A percentile compares a stretch with the other conserved stretches of the same genome.
These are phyloP conservation scores for Aspergillus olivimuriae DNA, from an alignment of 495 filamentous ascomycete genomes.

Conservation along the genomic window DNA sequence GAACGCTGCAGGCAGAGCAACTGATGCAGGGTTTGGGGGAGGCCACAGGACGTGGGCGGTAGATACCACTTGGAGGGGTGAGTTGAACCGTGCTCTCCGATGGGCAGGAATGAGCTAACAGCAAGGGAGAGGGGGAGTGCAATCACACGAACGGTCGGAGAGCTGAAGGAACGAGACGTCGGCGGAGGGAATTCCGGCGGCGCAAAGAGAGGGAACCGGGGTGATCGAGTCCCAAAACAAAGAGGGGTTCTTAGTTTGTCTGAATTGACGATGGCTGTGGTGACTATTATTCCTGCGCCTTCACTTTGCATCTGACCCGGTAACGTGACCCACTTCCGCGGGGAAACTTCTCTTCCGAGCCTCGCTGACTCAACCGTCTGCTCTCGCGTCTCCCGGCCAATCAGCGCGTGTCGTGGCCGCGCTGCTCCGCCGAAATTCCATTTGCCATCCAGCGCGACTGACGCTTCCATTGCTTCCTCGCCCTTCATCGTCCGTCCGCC, in stretches of 20 bases:
- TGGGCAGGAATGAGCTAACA: neutral
- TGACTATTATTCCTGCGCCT: constrained; percentile 18
- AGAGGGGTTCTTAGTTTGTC: neutral
- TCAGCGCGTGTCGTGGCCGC: constrained; percentile 32
- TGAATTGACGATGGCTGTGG: constrained; percentile 8
- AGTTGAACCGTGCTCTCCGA: constrained; percentile 13
- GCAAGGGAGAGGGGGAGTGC: neutral
- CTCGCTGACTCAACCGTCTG: constrained; percentile 23
- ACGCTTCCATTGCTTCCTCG: constrained; percentile 9
- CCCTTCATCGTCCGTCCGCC: constrained; percentile 13
- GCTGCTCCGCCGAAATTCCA: constrained; percentile 26
- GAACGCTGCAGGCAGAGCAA: constrained; percentile 8
- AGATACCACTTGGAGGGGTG: constrained; percentile 14
- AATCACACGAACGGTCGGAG: neutral
- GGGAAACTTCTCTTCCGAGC: constrained; percentile 27
- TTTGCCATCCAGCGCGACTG: constrained; percentile 33
- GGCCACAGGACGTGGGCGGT: neutral
- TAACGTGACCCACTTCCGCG: constrained; percentile 41
- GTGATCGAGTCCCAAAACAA: neutral
- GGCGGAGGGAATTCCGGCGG: constrained; percentile 2
- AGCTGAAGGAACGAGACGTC: neutral
- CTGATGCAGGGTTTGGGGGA: constrained; percentile 7
- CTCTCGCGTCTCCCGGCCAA: constrained; percentile 24
- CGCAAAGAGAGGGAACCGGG: too few species aligned
- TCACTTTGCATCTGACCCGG: constrained; percentile 29